A percentile compares a stretch with the other conserved stretches of the same genome.
Evolutionary conservation across 2,329 filamentous ascomycete genomes (phyloP).

Genomic region (Fusarium subglutinans): DNA sequence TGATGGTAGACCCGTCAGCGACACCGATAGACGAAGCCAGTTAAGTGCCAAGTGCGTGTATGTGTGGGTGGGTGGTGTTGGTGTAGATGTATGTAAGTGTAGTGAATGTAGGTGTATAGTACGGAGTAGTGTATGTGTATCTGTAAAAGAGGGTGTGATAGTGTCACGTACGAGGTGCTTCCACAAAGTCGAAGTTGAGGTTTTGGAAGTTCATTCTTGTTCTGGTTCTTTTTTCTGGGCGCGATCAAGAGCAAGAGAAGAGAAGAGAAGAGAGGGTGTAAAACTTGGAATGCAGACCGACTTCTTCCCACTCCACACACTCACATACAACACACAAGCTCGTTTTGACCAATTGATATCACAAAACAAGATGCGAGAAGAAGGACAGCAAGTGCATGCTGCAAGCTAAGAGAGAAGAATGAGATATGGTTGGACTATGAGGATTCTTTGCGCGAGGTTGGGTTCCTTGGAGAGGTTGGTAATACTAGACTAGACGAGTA

Average conservation of each 20-base stretch:
- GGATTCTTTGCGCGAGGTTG: conserved; percentile 42
- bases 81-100: neutral
- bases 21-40: conserved; percentile 27
- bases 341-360: conserved; percentile 48
- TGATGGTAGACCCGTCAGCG: conserved; percentile 27
- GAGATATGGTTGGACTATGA: conserved; percentile 49
- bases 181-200: conserved; percentile 49
- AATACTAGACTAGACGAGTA: neutral
- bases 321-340: conserved; percentile 35
- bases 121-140: neutral
- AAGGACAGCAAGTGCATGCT: conserved; percentile 42
- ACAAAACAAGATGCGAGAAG: conserved; percentile 45
- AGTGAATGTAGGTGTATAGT: neutral
- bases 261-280: conserved; percentile 4
- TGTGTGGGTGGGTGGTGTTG: neutral
- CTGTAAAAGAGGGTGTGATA: conserved; percentile 9
- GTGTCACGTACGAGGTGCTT: conserved; percentile 50
- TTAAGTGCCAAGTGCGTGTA: neutral
- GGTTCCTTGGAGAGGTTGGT: conserved; percentile 38
- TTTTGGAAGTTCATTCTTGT: conserved; percentile 51
- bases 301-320: conserved; percentile 48
- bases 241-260: neutral
- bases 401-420: conserved; percentile 35
- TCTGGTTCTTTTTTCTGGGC: conserved; percentile 32
- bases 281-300: conserved; percentile 36